A percentile compares a stretch with the other conserved stretches of the same genome.
These are phyloP conservation scores for Syzygium aromaticum DNA, from an alignment of 345 rosid genomes.

Conservation along the genomic window DNA sequence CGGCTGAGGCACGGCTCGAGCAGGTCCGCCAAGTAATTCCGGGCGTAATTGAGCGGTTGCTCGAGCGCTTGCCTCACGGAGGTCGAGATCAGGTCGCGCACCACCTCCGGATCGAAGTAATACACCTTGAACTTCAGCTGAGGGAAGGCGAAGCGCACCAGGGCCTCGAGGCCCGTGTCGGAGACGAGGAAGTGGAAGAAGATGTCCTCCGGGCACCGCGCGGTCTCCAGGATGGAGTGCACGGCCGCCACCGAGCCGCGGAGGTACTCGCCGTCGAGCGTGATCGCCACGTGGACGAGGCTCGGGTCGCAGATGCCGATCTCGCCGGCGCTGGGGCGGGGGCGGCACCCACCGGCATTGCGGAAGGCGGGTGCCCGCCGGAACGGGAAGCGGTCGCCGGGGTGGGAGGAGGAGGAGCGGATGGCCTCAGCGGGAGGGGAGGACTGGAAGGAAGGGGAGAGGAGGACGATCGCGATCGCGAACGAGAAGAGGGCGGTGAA, in stretches of 20 bases:
- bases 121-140: constrained; percentile 81
- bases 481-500: constrained; percentile 73
- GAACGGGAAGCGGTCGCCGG: constrained; percentile 39
- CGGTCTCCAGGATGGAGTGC: constrained; percentile 69
- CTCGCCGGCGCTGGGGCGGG: constrained; percentile 4
- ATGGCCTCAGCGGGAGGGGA: constrained; percentile 97
- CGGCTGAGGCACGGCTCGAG: constrained; percentile 80
- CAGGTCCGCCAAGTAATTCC: constrained; percentile 77
- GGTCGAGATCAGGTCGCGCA: constrained; percentile 64
- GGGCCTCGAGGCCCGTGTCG: constrained; percentile 49
- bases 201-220: constrained; percentile 68
- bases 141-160: constrained; percentile 80
- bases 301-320: constrained; percentile 67
- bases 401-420: constrained; percentile 38
- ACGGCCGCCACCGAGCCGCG: constrained; percentile 98
- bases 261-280: constrained; percentile 82
- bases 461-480: constrained; percentile 56
- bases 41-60: constrained; percentile 89
- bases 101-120: constrained; percentile 71
- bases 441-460: constrained; percentile 83
- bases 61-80: constrained; percentile 93
- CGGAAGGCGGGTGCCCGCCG: constrained; percentile 47
- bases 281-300: constrained; percentile 77
- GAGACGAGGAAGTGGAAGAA: constrained; percentile 91
- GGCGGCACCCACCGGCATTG: constrained; percentile 81